These are phyloP conservation scores for Erodium texanum DNA, from an alignment of 441 rosid species.

Conservation along the genomic window DNA sequence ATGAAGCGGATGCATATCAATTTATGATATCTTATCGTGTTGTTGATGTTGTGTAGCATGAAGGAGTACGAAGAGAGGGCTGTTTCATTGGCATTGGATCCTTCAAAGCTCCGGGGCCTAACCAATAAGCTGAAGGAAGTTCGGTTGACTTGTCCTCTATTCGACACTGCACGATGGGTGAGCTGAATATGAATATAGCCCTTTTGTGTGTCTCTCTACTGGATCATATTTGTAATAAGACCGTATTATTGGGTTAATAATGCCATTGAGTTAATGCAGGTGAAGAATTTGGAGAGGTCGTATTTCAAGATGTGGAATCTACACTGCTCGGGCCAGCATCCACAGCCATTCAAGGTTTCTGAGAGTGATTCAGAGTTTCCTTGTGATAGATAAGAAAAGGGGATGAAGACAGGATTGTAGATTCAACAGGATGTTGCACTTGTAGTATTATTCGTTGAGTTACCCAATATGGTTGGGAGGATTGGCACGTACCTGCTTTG, in stretches of 20 bases:
- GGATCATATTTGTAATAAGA: not conserved
- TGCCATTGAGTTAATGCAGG: constrained; percentile 38
- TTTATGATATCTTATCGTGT: no score
- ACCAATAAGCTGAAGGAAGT: constrained; percentile 54
- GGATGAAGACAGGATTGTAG: constrained; percentile 36
- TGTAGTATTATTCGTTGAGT: not conserved
- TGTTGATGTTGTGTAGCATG: constrained; percentile 36
- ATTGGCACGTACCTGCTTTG: not conserved
- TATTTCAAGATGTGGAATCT: constrained; percentile 96
- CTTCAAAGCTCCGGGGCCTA: constrained; percentile 62
- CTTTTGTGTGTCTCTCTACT: not conserved
- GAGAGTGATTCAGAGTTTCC: constrained; percentile 83
- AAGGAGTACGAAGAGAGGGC: constrained; percentile 91
- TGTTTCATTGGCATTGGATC: constrained; percentile 63
- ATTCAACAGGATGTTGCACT: not conserved
- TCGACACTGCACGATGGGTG: constrained; percentile 93
- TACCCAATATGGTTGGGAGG: not conserved
- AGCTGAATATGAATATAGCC: constrained; percentile 15
- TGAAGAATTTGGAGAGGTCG: constrained; percentile 76
- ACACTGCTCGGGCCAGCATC: constrained; percentile 61
- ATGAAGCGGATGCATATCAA: no score
- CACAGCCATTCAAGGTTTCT: constrained; percentile 67
- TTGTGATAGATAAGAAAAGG: constrained; percentile 45
- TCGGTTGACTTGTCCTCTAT: constrained; percentile 79
- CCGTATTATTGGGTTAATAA: not conserved